Base-by-base conservation (phyloP, 2,329 filamentous ascomycete genomes). In the Penicillium polonicum region DNA sequence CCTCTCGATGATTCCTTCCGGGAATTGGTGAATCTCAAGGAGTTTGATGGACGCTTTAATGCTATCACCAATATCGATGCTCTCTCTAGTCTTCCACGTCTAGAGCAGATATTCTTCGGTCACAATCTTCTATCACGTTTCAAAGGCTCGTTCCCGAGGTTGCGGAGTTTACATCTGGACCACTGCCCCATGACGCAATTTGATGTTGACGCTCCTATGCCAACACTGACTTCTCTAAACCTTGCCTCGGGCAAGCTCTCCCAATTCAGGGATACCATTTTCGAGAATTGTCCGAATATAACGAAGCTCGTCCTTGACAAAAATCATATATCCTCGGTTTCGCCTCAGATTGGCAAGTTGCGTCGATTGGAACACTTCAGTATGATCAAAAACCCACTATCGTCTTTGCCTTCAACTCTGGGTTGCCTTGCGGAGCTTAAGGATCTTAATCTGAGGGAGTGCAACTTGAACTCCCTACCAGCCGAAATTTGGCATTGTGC, bases 161-260 rank as follows among this genome's bases (percentile, higher is more conserved):
- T 99, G 23, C 87, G 92, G 56, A 88, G 89, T 39, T 80, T 99
- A 55, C 91, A 93, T 69, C 81, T 99, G 61, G 96, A 99, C 72
- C 92, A 94, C 60, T 97, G 96, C 70, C 94, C 94, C 0, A 86
- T 99, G 61, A 97, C 94, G 17, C 91, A 92, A 61, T 99, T 99
- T 64, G 91, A 95, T 66, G 85, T 99, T 42, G 85, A 84, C 48
- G 82, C 84, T 35, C 83, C 89, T 2, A 86, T 96, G 17, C 89
- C 91, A 17, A 93, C 91, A 0, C 78, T 99, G 33, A 93, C 91
- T 62, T 86, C 88, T 19, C 82, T 99, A 51, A 97, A 96, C 68
- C 81, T 99, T 55, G 94, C 92, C 7, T 93, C 92, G 53, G 92
- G 90, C 6, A 96, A 97, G 74, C 80, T 99, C 43, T 90, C 92